Percentiles rank a stretch among this genome's conserved stretches.
These are phyloP conservation scores for Sphaerosporella brunnea DNA, from an alignment of 495 filamentous ascomycete species.

Conservation along the genomic window DNA sequence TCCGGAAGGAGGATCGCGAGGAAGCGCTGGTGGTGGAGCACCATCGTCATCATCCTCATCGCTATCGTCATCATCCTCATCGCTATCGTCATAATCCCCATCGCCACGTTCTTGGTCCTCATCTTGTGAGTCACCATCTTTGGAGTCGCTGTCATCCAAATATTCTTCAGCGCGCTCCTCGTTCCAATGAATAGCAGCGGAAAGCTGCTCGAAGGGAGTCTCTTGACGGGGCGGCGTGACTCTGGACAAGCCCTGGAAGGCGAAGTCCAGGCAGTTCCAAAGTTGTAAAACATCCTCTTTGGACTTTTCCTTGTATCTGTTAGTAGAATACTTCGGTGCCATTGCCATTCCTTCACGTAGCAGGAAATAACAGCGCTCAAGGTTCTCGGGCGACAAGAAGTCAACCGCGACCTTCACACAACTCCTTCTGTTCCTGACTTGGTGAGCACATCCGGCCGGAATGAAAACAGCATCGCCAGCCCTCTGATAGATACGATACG, in stretches of 20 bases:
- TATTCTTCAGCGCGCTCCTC: neutral
- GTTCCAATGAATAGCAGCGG: neutral
- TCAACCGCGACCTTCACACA: conserved; percentile 27
- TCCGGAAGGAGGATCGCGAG: too few relatives aligned
- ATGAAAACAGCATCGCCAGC: conserved; percentile 26
- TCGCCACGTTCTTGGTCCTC: neutral
- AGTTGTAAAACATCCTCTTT: conserved; percentile 26
- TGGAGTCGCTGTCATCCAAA: neutral
- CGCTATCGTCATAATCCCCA: neutral
- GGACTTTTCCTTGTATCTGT: neutral
- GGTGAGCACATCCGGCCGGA: conserved; percentile 25
- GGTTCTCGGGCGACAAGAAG: conserved; percentile 25
- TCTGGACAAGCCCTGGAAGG: neutral
- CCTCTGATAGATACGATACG: conserved; percentile 23
- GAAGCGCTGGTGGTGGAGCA: too few relatives aligned
- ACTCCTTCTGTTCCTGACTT: conserved; percentile 23
- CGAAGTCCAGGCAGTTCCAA: conserved; percentile 20
- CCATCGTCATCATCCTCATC: too few relatives aligned
- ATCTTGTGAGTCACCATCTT: neutral
- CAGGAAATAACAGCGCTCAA: conserved; percentile 10
- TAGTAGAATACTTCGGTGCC: conserved; percentile 1
- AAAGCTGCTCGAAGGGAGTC: neutral
- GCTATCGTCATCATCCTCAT: too few relatives aligned
- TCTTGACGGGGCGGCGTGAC: too few relatives aligned
- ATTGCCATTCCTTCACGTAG: conserved; percentile 16